phyloP scores from a whole-genome alignment of 495 filamentous ascomycete genomes.

The Penicillium dipodomyicola region DNA sequence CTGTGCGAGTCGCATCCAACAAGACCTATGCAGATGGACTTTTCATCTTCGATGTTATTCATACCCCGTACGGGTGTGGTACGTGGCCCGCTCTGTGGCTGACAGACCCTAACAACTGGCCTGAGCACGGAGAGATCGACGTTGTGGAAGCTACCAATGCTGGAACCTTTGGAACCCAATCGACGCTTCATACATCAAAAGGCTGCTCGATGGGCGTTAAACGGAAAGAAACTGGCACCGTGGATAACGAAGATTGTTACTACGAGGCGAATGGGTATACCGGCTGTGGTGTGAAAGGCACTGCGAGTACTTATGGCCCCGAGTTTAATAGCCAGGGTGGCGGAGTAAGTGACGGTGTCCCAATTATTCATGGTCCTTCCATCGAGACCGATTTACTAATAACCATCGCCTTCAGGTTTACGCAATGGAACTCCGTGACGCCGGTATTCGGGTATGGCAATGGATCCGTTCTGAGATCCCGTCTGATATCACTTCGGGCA shows the following conservation, averaged over 20 bases:
- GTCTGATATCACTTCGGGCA: conserved; percentile 26
- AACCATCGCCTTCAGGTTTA: conserved; percentile 21
- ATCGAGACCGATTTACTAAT: neutral
- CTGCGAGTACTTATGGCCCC: conserved; percentile 32
- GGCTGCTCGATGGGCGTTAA: conserved; percentile 40
- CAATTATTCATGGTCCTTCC: neutral
- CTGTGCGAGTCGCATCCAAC: conserved; percentile 46
- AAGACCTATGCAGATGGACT: conserved; percentile 45
- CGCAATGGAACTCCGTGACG: conserved; percentile 37
- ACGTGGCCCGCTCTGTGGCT: conserved; percentile 58
- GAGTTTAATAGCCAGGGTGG: conserved; percentile 41
- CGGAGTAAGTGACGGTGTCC: conserved; percentile 24
- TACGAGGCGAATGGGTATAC: conserved; percentile 29
- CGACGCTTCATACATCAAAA: conserved; percentile 36
- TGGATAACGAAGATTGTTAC: conserved; percentile 20
- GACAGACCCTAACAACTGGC: conserved; percentile 54
- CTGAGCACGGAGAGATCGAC: conserved; percentile 43
- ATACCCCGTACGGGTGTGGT: conserved; percentile 42
- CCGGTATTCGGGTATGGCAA: conserved; percentile 42
- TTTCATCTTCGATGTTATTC: conserved; percentile 47
- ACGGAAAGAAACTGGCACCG: conserved; percentile 34
- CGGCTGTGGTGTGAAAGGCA: conserved; percentile 39
- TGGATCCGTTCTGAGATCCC: conserved; percentile 35
- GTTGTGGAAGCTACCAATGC: conserved; percentile 38
- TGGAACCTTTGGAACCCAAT: conserved; percentile 30